Evolutionary conservation across 2,329 filamentous ascomycete species (phyloP).

Genomic region (Fusarium concolor): DNA sequence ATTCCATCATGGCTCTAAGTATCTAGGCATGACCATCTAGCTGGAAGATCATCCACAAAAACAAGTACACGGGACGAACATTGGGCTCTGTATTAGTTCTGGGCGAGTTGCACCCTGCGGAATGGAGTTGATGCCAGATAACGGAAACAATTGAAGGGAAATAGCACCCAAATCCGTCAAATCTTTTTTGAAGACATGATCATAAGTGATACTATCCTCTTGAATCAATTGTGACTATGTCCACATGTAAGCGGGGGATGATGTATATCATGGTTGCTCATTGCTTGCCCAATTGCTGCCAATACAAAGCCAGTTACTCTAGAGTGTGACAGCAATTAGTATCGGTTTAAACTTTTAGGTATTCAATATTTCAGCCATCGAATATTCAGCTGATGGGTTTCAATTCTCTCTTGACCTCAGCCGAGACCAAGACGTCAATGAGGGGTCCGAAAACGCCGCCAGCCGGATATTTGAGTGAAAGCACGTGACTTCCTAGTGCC

Average conservation of each 20-base stretch:
- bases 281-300: not conserved
- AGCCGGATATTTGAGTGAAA: conserved; percentile 12
- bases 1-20: conserved; percentile 99
- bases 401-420: not conserved
- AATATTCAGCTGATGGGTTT: not conserved
- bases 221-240: not conserved
- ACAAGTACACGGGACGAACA: conserved; percentile 44
- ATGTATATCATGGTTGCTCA: not conserved
- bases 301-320: not conserved
- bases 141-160: conserved; percentile 46
- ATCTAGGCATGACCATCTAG: conserved; percentile 63
- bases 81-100: conserved; percentile 49
- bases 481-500: conserved; percentile 52
- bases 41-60: conserved; percentile 42
- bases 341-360: not conserved
- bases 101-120: conserved; percentile 39
- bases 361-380: too few species aligned
- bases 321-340: not conserved
- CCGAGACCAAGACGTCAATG: conserved; percentile 21
- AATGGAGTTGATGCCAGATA: conserved; percentile 47
- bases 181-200: not conserved
- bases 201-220: not conserved
- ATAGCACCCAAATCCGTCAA: conserved; percentile 37
- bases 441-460: conserved; percentile 41
- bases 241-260: not conserved